Percentiles rank a stretch among this genome's conserved stretches.
Conservation (phyloP, 805 yeast species). For the Schizosaccharomyces cryophilus region DNA sequence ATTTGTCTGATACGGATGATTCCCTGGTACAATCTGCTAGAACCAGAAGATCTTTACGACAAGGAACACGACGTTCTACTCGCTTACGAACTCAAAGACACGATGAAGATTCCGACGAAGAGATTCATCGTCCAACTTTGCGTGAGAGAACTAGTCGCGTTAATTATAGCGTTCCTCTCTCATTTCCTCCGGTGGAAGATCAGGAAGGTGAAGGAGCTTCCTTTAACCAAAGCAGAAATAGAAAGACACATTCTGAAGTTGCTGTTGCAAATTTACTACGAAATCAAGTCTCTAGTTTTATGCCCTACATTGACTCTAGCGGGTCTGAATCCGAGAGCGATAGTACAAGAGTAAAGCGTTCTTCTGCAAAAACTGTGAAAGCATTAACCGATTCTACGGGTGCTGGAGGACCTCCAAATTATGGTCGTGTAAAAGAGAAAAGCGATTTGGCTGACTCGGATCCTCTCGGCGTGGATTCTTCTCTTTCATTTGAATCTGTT, state of each 20-base stretch:
- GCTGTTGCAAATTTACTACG: neutral
- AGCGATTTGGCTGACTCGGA: slow-evolving; percentile 65
- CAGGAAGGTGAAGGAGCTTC: neutral
- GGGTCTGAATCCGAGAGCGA: neutral
- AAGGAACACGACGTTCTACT: neutral
- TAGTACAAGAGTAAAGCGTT: neutral
- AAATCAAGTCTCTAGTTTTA: neutral
- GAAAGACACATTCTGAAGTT: neutral
- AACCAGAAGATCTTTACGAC: neutral
- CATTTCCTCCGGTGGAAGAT: neutral
- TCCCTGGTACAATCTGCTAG: neutral
- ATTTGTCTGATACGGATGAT: neutral
- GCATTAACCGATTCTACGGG: neutral
- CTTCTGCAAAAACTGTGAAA: neutral
- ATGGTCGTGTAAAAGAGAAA: slow-evolving; percentile 13
- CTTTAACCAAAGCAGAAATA: neutral
- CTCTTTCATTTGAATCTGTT: slow-evolving; percentile 57
- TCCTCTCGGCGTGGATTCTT: slow-evolving; percentile 76
- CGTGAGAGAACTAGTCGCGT: neutral
- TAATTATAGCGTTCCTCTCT: neutral
- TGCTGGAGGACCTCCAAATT: neutral
- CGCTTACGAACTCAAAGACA: neutral
- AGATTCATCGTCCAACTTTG: slow-evolving; percentile 8
- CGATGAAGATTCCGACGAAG: neutral
- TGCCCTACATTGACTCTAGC: neutral